Percentiles rank a stretch among this genome's conserved stretches.
phyloP scores from a whole-genome alignment of 2,329 filamentous ascomycete species.

The Fusarium irregulare region DNA sequence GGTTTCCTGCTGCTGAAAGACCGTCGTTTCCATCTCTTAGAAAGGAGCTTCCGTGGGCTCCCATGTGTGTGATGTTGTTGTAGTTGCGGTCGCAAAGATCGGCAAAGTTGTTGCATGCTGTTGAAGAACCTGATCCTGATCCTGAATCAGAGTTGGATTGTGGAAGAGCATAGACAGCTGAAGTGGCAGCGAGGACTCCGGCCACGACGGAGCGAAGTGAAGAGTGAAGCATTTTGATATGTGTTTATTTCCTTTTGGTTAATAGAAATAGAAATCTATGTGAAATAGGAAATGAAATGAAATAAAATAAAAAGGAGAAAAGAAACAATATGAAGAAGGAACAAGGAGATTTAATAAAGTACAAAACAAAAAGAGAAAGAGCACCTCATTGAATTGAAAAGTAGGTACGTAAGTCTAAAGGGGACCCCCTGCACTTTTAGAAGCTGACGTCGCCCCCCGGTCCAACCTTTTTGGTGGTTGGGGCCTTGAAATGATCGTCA shows the following conservation, averaged over 20 bases:
- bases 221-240: constrained; percentile 38
- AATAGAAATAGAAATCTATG: neutral
- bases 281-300: neutral
- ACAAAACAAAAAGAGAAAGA: constrained; percentile 29
- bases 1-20: constrained; percentile 75
- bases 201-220: constrained; percentile 38
- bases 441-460: constrained; percentile 43
- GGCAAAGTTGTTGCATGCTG: constrained; percentile 84
- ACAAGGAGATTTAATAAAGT: constrained; percentile 16
- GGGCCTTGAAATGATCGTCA: constrained; percentile 23
- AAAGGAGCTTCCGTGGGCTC: constrained; percentile 80
- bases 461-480: constrained; percentile 38
- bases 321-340: constrained; percentile 17
- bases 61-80: constrained; percentile 81
- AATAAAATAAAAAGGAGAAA: neutral
- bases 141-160: constrained; percentile 39
- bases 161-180: constrained; percentile 43
- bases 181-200: constrained; percentile 37
- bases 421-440: constrained; percentile 32
- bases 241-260: neutral
- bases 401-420: constrained; percentile 12
- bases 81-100: constrained; percentile 77
- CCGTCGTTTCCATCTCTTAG: constrained; percentile 69
- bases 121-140: constrained; percentile 34
- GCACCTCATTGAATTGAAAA: constrained; percentile 4